A percentile compares a stretch with the other conserved stretches of the same genome.
Evolutionary conservation across 2,329 filamentous ascomycete genomes (phyloP).

Genomic region (Trichoderma gracile): DNA sequence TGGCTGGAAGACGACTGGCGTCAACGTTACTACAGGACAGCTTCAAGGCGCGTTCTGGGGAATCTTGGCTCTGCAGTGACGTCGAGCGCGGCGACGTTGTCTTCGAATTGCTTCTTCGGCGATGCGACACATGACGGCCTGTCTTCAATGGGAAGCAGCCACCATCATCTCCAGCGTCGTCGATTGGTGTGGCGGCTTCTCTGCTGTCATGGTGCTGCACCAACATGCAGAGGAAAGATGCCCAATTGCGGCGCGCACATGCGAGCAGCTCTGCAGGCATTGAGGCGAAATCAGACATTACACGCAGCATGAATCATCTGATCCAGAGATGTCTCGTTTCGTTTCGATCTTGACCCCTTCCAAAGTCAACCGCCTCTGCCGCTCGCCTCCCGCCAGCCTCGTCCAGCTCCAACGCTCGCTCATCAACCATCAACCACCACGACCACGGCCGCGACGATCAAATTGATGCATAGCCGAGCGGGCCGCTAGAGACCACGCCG

Average conservation of each 20-base stretch:
- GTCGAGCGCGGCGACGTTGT: not conserved
- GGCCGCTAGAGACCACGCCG: conserved; percentile 5
- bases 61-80: not conserved
- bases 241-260: too few relatives aligned
- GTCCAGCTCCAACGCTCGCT: not conserved
- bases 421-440: not conserved
- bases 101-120: not conserved
- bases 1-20: not conserved
- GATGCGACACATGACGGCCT: not conserved
- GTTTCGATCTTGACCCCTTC: not conserved
- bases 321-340: conserved; percentile 4
- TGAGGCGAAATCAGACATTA: not conserved
- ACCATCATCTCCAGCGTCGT: not conserved
- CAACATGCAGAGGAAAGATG: not conserved
- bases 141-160: not conserved
- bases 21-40: not conserved
- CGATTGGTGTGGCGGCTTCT: not conserved
- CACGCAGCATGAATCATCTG: not conserved
- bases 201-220: not conserved
- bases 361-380: not conserved
- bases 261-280: too few relatives aligned
- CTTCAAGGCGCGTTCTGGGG: not conserved
- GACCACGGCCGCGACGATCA: not conserved
- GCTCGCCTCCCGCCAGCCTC: not conserved
- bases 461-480: conserved; percentile 7